These are phyloP conservation scores for Penicillium nordicum DNA, from an alignment of 2,329 filamentous ascomycete species.

Conservation along the genomic window DNA sequence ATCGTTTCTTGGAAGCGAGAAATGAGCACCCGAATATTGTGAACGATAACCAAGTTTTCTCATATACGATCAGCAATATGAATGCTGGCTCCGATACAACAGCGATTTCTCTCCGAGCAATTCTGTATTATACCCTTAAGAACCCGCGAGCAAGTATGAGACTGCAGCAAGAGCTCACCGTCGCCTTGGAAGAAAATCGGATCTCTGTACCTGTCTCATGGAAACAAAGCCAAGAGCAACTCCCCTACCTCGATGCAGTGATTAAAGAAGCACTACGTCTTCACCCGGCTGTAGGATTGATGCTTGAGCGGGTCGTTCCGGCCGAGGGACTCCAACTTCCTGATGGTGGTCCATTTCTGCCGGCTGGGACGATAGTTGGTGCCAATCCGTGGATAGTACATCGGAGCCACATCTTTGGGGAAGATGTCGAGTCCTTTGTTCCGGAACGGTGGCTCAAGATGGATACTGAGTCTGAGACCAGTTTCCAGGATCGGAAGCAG, in stretches of 20 bases:
- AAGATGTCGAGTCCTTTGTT: conserved; percentile 19
- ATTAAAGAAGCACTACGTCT: conserved; percentile 29
- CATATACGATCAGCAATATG: conserved; percentile 29
- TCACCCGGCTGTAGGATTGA: conserved; percentile 24
- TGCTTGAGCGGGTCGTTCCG: conserved; percentile 26
- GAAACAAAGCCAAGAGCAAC: conserved; percentile 25
- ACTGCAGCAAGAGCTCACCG: conserved; percentile 42
- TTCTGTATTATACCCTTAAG: conserved; percentile 34
- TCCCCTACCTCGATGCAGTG: conserved; percentile 31
- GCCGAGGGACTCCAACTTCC: conserved; percentile 21
- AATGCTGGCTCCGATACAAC: conserved; percentile 38
- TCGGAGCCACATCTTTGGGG: conserved; percentile 19
- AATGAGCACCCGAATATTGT: conserved; percentile 23
- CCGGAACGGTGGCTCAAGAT: conserved; percentile 25
- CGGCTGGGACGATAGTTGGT: conserved; percentile 31
- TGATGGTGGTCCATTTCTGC: conserved; percentile 19
- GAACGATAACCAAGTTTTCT: conserved; percentile 26
- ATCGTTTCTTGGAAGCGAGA: conserved; percentile 31
- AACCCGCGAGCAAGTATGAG: conserved; percentile 37
- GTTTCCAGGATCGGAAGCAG: conserved; percentile 14
- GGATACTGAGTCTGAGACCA: conserved; percentile 11
- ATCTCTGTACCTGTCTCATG: conserved; percentile 22
- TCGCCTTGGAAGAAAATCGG: conserved; percentile 32
- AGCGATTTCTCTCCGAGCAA: conserved; percentile 30
- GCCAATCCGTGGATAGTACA: conserved; percentile 35